These are phyloP conservation scores for Rhizophora apiculata DNA, from an alignment of 345 rosid species.

Conservation along the genomic window DNA sequence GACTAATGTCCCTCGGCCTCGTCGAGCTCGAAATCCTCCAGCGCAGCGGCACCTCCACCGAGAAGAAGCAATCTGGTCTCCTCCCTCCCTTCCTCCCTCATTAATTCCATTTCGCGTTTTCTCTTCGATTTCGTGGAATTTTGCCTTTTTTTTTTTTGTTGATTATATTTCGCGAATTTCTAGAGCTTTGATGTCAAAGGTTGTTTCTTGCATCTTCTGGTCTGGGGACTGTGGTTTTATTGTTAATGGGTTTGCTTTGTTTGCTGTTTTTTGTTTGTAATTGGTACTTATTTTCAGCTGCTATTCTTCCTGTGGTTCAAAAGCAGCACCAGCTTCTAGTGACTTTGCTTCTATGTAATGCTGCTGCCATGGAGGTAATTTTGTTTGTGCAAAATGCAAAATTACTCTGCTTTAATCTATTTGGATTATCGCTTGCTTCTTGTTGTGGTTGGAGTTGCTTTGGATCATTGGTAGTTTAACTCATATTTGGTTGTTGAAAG, in stretches of 20 bases:
- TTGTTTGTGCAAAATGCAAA: not conserved
- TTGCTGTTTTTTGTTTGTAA: not conserved
- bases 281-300: conserved; percentile 39
- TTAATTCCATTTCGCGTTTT: not conserved
- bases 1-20: conserved; percentile 96
- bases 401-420: not conserved
- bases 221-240: too few species aligned
- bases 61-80: conserved; percentile 91
- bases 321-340: conserved; percentile 97
- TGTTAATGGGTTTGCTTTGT: not conserved
- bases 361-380: conserved; percentile 85
- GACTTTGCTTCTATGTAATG: conserved; percentile 87
- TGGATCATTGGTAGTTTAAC: too few species aligned
- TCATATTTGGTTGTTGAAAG: too few species aligned
- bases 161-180: too few species aligned
- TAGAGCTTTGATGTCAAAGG: too few species aligned
- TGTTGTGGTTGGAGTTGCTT: too few species aligned
- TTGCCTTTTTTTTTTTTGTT: not conserved
- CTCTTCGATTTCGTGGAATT: not conserved
- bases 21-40: conserved; percentile 96
- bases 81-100: not conserved
- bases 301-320: conserved; percentile 80
- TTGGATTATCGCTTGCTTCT: not conserved
- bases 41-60: conserved; percentile 76
- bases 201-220: not conserved